phyloP scores from a whole-genome alignment of 2,329 filamentous ascomycete species.

The Neonectria neomacrospora region DNA sequence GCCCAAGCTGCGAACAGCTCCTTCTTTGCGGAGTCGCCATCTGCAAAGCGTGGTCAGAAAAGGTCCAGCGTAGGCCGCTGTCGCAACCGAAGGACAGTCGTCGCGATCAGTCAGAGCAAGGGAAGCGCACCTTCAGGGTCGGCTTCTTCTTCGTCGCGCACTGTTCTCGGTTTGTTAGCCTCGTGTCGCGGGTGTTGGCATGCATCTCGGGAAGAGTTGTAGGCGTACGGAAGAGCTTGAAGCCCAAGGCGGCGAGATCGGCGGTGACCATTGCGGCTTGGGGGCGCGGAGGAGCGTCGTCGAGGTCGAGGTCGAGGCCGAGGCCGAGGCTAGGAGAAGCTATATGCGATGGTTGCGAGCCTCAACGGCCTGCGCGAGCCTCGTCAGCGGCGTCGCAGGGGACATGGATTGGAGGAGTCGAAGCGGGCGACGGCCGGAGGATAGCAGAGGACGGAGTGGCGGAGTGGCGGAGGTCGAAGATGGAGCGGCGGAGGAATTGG shows the following conservation, averaged over 20 bases:
- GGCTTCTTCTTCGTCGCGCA: slow-evolving; percentile 46
- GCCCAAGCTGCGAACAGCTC: slow-evolving; percentile 97
- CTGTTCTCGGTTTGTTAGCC: slow-evolving; percentile 41
- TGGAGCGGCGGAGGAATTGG: background rate
- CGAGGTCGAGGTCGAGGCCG: background rate
- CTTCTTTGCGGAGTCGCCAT: slow-evolving; percentile 85
- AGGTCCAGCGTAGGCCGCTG: background rate
- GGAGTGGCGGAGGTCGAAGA: background rate
- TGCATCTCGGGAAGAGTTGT: slow-evolving; percentile 11
- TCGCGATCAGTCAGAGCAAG: background rate
- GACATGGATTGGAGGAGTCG: slow-evolving; percentile 35
- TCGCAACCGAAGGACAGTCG: background rate
- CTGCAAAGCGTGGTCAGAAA: slow-evolving; percentile 52
- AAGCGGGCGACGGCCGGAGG: background rate
- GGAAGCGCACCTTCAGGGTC: slow-evolving; percentile 49
- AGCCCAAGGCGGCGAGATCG: slow-evolving; percentile 46
- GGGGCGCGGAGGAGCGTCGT: slow-evolving; percentile 8
- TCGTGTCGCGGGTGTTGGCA: slow-evolving; percentile 19
- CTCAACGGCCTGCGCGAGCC: slow-evolving; percentile 41
- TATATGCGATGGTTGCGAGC: slow-evolving; percentile 28
- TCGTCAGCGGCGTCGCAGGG: slow-evolving; percentile 38
- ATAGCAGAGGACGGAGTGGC: background rate
- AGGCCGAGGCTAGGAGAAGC: background rate
- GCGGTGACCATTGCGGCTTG: slow-evolving; percentile 37
- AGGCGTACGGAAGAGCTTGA: slow-evolving; percentile 48